phyloP scores from a whole-genome alignment of 768 basidiomycete species.

The Scleroderma citrinum region DNA sequence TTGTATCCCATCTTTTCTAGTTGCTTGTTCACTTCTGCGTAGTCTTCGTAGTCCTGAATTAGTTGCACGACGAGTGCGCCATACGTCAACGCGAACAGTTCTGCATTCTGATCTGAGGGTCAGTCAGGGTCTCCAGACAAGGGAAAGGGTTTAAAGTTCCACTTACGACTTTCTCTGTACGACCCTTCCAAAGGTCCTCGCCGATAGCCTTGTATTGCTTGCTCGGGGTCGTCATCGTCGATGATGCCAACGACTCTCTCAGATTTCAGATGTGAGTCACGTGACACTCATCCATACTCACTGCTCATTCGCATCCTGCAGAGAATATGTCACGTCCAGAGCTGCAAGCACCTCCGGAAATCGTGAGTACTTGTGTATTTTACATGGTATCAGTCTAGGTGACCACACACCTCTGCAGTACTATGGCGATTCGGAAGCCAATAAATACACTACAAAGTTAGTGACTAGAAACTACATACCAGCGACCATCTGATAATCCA shows the following conservation, averaged over 20 bases:
- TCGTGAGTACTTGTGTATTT: conserved; percentile 48
- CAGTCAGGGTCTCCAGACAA: conserved; percentile 12
- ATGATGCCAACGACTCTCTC: conserved; percentile 1
- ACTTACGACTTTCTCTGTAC: conserved; percentile 91
- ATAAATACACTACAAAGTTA: conserved; percentile 95
- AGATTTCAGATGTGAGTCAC: conserved; percentile 13
- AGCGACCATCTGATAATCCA: conserved; percentile 12
- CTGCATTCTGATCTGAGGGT: conserved; percentile 71
- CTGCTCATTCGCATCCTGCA: background rate
- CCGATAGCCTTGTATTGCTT: conserved; percentile 86
- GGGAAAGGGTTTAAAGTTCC: conserved; percentile 6
- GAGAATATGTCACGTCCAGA: conserved; percentile 77
- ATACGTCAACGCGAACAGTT: conserved; percentile 94
- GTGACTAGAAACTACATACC: conserved; percentile 13
- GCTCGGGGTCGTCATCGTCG: conserved; percentile 60
- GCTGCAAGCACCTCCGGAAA: conserved; percentile 83
- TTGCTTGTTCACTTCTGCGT: conserved; percentile 90
- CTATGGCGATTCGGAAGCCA: conserved; percentile 92
- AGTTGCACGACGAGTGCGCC: conserved; percentile 97
- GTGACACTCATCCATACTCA: conserved; percentile 7
- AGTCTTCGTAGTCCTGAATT: conserved; percentile 99
- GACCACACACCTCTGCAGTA: conserved; percentile 48
- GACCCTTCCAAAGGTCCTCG: conserved; percentile 93
- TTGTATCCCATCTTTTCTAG: conserved; percentile 99
- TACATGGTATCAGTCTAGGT: background rate